Evolutionary conservation across 345 rosid species (phyloP).

Genomic region (Moringa oleifera): DNA sequence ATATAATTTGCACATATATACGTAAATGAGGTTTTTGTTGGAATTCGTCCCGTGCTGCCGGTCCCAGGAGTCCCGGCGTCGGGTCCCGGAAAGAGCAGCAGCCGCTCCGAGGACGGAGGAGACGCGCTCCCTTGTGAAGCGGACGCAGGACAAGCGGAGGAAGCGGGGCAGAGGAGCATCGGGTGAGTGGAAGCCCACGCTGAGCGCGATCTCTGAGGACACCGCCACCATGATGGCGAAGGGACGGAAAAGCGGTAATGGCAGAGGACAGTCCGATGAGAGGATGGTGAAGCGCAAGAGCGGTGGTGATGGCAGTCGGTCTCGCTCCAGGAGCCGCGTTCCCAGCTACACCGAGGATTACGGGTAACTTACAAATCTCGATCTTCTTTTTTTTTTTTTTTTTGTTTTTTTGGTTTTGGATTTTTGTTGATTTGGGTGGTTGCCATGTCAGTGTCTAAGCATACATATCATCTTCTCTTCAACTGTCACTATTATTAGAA

Average conservation of each 20-base stretch:
- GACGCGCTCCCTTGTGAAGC: slow-evolving; percentile 19
- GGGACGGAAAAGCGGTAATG: slow-evolving; percentile 9
- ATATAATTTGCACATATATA: no score
- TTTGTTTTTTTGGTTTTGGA: neutral
- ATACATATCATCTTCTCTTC: no score
- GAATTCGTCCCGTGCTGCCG: slow-evolving; percentile 47
- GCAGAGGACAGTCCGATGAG: neutral
- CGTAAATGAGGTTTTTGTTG: slow-evolving; percentile 55
- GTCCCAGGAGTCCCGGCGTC: slow-evolving; percentile 16
- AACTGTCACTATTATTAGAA: no score
- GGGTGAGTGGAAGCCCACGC: slow-evolving; percentile 60
- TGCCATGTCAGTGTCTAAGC: no score
- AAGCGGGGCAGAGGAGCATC: slow-evolving; percentile 24
- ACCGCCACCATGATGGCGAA: slow-evolving; percentile 22
- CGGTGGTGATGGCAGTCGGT: slow-evolving; percentile 7
- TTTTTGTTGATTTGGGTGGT: no score
- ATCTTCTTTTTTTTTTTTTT: neutral
- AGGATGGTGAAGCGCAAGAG: slow-evolving; percentile 29
- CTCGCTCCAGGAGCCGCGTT: slow-evolving; percentile 24
- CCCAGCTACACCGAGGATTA: slow-evolving; percentile 28
- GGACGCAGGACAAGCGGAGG: slow-evolving; percentile 21
- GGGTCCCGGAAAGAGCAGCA: neutral
- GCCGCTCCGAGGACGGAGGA: slow-evolving; percentile 21
- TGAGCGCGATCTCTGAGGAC: slow-evolving; percentile 55
- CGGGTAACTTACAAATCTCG: slow-evolving; percentile 35